Conservation (phyloP, 208 protist species). For the Cochliopodium minus region DNA sequence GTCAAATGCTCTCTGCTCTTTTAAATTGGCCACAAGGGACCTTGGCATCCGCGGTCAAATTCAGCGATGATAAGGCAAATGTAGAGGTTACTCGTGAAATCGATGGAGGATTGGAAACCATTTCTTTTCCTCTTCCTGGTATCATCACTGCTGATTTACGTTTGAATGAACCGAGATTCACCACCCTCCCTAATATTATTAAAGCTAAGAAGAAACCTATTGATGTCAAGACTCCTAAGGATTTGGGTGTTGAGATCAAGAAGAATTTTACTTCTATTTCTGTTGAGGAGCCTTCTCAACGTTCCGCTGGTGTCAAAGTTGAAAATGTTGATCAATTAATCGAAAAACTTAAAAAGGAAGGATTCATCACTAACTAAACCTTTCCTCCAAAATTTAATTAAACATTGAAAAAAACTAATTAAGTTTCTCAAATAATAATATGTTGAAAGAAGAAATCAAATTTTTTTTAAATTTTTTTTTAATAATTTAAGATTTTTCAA, state of each 20-base stretch:
- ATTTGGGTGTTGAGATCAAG: conserved; percentile 59
- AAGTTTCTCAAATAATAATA: too few species aligned
- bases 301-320: conserved; percentile 61
- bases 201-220: conserved; percentile 84
- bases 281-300: conserved; percentile 50
- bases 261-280: conserved; percentile 38
- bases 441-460: too few species aligned
- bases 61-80: conserved; percentile 34
- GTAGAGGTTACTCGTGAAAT: conserved; percentile 74
- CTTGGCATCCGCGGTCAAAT: conserved; percentile 65
- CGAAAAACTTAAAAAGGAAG: conserved; percentile 68
- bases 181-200: conserved; percentile 90
- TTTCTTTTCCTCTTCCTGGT: conserved; percentile 54
- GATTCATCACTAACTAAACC: too few species aligned
- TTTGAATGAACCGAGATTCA: conserved; percentile 82
- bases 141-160: conserved; percentile 63
- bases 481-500: too few species aligned
- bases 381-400: too few species aligned
- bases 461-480: too few species aligned
- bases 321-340: conserved; percentile 64
- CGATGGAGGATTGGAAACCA: conserved; percentile 72
- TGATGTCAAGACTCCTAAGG: conserved; percentile 42
- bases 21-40: conserved; percentile 74
- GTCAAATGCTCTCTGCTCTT: conserved; percentile 74
- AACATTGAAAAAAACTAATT: too few species aligned